Conservation (phyloP, 2,329 filamentous ascomycete species). For the Paraconiothyrium brasiliense region DNA sequence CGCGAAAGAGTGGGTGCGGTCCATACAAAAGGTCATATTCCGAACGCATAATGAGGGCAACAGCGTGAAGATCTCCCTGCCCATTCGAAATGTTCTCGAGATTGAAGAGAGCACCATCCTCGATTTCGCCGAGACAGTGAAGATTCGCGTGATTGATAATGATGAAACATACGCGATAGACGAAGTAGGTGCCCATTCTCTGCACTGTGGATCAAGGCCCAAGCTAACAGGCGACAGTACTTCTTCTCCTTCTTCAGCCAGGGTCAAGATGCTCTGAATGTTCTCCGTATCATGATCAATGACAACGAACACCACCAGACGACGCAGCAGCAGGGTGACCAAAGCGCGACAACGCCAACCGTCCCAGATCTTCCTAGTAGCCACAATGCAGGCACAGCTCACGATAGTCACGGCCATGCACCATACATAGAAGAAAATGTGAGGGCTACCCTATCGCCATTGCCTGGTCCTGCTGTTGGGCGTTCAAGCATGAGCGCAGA, state of each 20-base stretch:
- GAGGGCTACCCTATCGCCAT: conserved; percentile 55
- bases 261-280: conserved; percentile 82
- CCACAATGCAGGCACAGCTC: conserved; percentile 22
- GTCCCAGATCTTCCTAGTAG: conserved; percentile 21
- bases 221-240: conserved; percentile 66
- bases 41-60: conserved; percentile 95
- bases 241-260: conserved; percentile 96
- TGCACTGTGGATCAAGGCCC: not conserved
- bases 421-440: conserved; percentile 51
- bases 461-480: conserved; percentile 44
- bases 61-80: conserved; percentile 93
- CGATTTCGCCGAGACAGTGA: conserved; percentile 92
- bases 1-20: conserved; percentile 96
- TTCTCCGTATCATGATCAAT: conserved; percentile 77
- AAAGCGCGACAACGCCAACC: conserved; percentile 26
- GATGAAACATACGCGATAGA: conserved; percentile 95
- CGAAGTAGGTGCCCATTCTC: conserved; percentile 68
- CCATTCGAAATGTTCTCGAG: conserved; percentile 88
- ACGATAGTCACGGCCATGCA: conserved; percentile 31
- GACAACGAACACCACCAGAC: conserved; percentile 61
- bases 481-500: conserved; percentile 55
- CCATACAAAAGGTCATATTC: conserved; percentile 93
- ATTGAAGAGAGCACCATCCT: conserved; percentile 91
- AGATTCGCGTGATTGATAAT: conserved; percentile 90
- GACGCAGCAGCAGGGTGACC: conserved; percentile 19